These are phyloP conservation scores for Mercurialis annua DNA, from an alignment of 345 rosid genomes.

Conservation along the genomic window DNA sequence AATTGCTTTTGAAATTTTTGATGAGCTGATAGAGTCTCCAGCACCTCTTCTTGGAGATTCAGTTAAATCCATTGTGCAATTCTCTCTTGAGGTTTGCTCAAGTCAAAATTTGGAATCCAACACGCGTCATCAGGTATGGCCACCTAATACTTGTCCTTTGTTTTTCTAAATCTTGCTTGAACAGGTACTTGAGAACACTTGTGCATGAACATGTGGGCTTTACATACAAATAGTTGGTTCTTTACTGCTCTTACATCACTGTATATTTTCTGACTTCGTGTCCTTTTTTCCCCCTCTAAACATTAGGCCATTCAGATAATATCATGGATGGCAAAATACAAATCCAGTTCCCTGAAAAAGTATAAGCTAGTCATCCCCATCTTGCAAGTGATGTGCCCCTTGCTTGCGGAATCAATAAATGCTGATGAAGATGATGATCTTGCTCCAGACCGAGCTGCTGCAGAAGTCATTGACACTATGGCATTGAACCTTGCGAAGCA, in stretches of 20 bases:
- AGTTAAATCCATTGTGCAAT: slow-evolving; percentile 87
- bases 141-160: not conserved
- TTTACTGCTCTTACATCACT: slow-evolving; percentile 7
- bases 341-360: slow-evolving; percentile 78
- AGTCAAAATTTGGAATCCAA: slow-evolving; percentile 73
- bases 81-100: slow-evolving; percentile 96
- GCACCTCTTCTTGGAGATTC: slow-evolving; percentile 99
- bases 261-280: slow-evolving; percentile 16
- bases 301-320: slow-evolving; percentile 95
- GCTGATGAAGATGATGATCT: slow-evolving; percentile 93
- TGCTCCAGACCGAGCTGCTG: slow-evolving; percentile 97
- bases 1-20: slow-evolving; percentile 98
- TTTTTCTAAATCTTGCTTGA: slow-evolving; percentile 3
- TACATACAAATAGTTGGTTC: not conserved
- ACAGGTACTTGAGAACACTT: not conserved
- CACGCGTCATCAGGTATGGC: slow-evolving; percentile 89
- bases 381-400: slow-evolving; percentile 94
- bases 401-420: slow-evolving; percentile 81
- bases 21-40: slow-evolving; percentile 97
- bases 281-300: slow-evolving; percentile 26
- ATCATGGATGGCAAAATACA: slow-evolving; percentile 98
- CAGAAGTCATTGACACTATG: slow-evolving; percentile 99
- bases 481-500: slow-evolving; percentile 89
- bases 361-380: slow-evolving; percentile 76
- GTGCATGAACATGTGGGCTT: not conserved